Conservation (phyloP, 306 rosid genomes). For the Pyrus pyrifolia region DNA sequence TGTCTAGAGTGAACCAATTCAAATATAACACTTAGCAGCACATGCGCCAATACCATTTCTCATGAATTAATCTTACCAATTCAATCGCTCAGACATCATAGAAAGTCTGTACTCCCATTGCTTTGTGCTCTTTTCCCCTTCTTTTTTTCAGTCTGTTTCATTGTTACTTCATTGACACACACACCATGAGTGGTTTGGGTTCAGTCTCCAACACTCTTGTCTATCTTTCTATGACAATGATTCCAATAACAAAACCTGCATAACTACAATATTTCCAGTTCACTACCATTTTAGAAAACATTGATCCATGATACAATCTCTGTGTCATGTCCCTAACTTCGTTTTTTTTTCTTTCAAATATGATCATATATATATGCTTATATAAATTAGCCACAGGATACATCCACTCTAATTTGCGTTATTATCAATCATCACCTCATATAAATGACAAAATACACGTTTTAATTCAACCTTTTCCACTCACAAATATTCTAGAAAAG, state of each 20-base stretch:
- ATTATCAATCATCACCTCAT: conserved; percentile 50
- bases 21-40: not conserved
- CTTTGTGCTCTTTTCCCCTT: not conserved
- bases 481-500: conserved; percentile 25
- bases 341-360: not conserved
- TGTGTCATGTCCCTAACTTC: conserved; percentile 16
- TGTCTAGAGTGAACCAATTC: not conserved
- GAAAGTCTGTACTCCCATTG: not conserved
- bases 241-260: conserved; percentile 19
- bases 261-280: not conserved
- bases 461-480: conserved; percentile 25
- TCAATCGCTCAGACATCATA: conserved; percentile 8
- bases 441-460: conserved; percentile 29
- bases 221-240: conserved; percentile 16
- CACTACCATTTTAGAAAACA: not conserved
- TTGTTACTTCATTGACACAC: conserved; percentile 13
- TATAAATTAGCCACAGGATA: conserved; percentile 36
- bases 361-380: not conserved
- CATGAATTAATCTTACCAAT: not conserved
- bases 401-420: conserved; percentile 38
- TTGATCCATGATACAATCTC: conserved; percentile 8
- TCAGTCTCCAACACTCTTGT: conserved; percentile 16
- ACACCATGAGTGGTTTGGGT: conserved; percentile 15
- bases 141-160: not conserved
- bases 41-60: not conserved